These are phyloP conservation scores for Lantana camara DNA, from an alignment of 257 asterid species.

Conservation along the genomic window DNA sequence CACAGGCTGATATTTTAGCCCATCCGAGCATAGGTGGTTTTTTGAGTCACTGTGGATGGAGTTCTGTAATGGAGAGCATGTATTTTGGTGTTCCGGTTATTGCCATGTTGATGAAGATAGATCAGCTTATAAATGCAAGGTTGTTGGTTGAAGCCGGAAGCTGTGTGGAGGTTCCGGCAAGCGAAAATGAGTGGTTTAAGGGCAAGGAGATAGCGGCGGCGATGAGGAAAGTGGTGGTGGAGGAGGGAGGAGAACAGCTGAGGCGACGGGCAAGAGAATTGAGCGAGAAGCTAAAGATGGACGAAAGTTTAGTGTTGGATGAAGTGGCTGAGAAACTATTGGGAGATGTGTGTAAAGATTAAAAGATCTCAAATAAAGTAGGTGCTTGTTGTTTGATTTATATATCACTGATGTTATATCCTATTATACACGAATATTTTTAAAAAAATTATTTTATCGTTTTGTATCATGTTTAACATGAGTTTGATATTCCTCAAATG, in stretches of 20 bases:
- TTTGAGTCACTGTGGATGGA: constrained; percentile 51
- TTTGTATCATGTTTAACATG: too few species aligned
- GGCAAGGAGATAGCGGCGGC: constrained; percentile 35
- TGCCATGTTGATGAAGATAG: constrained; percentile 41
- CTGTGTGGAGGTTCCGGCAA: constrained; percentile 35
- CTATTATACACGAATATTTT: too few species aligned
- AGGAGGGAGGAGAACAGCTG: constrained; percentile 24
- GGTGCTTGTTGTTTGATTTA: too few species aligned
- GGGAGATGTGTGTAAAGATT: constrained; percentile 28
- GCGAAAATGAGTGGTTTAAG: constrained; percentile 21
- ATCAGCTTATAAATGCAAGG: constrained; percentile 33
- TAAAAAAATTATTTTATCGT: too few species aligned
- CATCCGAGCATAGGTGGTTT: constrained; percentile 42
- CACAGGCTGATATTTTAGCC: constrained; percentile 35
- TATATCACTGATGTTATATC: too few species aligned
- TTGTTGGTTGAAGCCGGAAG: constrained; percentile 33
- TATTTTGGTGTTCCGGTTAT: constrained; percentile 43
- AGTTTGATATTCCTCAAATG: too few species aligned
- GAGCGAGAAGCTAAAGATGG: constrained; percentile 37
- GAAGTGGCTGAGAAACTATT: constrained; percentile 25
- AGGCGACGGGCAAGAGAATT: constrained; percentile 33
- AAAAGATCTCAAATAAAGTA: too few species aligned
- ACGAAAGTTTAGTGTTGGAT: constrained; percentile 35
- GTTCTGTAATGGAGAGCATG: constrained; percentile 37
- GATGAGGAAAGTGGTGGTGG: constrained; percentile 34